Percentiles rank a stretch among this genome's conserved stretches.
Evolutionary conservation across 208 protist genomes (phyloP).

Genomic region (Leishmania major): DNA sequence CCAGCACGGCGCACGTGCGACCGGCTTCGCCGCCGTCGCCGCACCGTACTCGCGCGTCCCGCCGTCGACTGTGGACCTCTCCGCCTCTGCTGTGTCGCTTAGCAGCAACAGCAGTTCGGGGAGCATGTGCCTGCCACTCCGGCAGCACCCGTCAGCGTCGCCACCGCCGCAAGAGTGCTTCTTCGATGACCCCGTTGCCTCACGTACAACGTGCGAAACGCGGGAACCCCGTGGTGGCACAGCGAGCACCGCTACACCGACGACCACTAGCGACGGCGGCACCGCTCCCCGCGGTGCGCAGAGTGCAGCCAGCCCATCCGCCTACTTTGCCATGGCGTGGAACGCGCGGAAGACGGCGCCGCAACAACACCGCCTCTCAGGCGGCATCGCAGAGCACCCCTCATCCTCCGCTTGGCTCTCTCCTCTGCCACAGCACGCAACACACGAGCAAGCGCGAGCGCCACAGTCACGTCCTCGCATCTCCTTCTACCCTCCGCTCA

Average conservation of each 20-base stretch:
- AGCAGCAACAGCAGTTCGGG: constrained; percentile 2
- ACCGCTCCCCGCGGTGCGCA: neutral
- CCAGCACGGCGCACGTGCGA: neutral
- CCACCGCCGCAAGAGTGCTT: constrained; percentile 14
- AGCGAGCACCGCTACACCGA: neutral
- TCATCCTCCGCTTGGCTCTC: neutral
- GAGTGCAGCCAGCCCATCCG: neutral
- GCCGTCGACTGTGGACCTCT: neutral
- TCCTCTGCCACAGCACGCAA: neutral
- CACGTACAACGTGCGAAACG: neutral
- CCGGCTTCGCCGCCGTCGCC: neutral
- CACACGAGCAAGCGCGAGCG: neutral
- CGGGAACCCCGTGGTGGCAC: neutral
- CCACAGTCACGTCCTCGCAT: neutral
- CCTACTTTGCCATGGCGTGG: constrained; percentile 1
- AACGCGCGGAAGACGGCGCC: neutral
- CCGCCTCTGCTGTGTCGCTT: constrained; percentile 1
- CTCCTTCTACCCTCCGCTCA: neutral
- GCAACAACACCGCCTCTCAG: neutral
- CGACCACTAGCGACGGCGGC: neutral
- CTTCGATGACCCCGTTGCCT: neutral
- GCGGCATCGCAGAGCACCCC: neutral
- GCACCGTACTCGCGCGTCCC: neutral
- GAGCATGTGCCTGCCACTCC: neutral
- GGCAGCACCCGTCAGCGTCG: neutral